These are phyloP conservation scores for Hygrocybe punicea DNA, from an alignment of 768 basidiomycete species.

Conservation along the genomic window DNA sequence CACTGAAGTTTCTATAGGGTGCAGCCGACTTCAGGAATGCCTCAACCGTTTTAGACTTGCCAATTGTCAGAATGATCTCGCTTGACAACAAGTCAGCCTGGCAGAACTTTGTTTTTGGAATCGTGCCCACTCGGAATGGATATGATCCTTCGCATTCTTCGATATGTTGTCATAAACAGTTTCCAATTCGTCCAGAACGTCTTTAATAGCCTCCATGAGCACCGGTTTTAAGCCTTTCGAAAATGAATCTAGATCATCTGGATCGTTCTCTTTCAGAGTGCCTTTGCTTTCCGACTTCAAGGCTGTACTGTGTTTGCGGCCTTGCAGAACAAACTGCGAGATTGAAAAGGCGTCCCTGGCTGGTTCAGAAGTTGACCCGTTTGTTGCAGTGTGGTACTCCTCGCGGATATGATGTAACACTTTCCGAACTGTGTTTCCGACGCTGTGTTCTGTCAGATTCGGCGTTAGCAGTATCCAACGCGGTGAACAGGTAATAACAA, in stretches of 20 bases:
- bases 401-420: slow-evolving; percentile 92
- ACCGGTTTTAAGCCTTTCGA: slow-evolving; percentile 82
- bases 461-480: slow-evolving; percentile 7
- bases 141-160: slow-evolving; percentile 91
- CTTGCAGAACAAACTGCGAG: slow-evolving; percentile 77
- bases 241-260: slow-evolving; percentile 76
- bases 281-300: slow-evolving; percentile 51
- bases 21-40: slow-evolving; percentile 89
- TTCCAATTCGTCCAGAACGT: slow-evolving; percentile 93
- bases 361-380: slow-evolving; percentile 39
- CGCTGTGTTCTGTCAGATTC: slow-evolving; percentile 71
- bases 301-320: slow-evolving; percentile 49
- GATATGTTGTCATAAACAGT: slow-evolving; percentile 93
- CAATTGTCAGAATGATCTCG: slow-evolving; percentile 91
- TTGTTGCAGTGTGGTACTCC: slow-evolving; percentile 83
- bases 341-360: slow-evolving; percentile 59
- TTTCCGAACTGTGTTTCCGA: slow-evolving; percentile 92
- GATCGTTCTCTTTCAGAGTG: slow-evolving; percentile 64
- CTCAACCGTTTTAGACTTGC: slow-evolving; percentile 92
- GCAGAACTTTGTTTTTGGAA: not conserved
- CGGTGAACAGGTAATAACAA: slow-evolving; percentile 28
- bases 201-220: slow-evolving; percentile 94
- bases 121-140: slow-evolving; percentile 88
- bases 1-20: slow-evolving; percentile 88
- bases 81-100: slow-evolving; percentile 38